Base-by-base conservation (phyloP, 2,329 filamentous ascomycete genomes). In the Lasiodiplodia theobromae region DNA sequence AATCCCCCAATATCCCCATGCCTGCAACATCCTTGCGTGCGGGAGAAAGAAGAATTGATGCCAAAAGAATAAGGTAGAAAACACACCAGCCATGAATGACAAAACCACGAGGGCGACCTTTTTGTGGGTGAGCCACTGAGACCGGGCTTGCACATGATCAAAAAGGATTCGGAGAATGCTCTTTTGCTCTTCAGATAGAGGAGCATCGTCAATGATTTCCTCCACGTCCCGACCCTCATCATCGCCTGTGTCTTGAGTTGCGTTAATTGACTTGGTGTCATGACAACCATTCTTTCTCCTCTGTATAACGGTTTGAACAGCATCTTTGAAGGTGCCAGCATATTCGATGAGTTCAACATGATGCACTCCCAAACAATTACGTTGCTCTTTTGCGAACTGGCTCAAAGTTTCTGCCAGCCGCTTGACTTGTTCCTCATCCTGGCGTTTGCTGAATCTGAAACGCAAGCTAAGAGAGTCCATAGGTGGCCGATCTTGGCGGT, bases 381-480 rank as follows among this genome's bases (percentile, higher is more conserved):
- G n/a, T 12, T 44, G 34, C 5, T 58, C 37, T 2, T 37, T n/a
- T 12, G 4, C 56, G 34, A 58, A 58, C 4, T 58, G 56, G 5
- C 56, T 58, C 10, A 58, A 23, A 1, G 4, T 14, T 2, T 58
- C 37, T 21, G 56, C 34, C 10, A 58, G 3, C 10, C 6, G 3
- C n/a, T 58, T 12, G 11, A 58, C 56, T 12, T 58, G 56, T 0
- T 37, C 3, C 21, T 58, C 56, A 5, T n/a, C 25, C 12, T 71
- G 51, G 0, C 21, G 49, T 11, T 54, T 51, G 38, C 57, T 70
- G 66, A 72, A 72, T 37, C 54, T 63, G 25, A 72, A 56, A 5
- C 71, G 68, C 12, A 72, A 18, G 16, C 69, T 70, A 47, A 71
- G 54, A 40, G 54, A 72, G 16, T 63, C 58, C 40, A 28, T 51